Evolutionary conservation across 306 rosid species (phyloP), one percentile per base, ranked within the genome.

Genomic region (Pyrus bretschneideri): DNA sequence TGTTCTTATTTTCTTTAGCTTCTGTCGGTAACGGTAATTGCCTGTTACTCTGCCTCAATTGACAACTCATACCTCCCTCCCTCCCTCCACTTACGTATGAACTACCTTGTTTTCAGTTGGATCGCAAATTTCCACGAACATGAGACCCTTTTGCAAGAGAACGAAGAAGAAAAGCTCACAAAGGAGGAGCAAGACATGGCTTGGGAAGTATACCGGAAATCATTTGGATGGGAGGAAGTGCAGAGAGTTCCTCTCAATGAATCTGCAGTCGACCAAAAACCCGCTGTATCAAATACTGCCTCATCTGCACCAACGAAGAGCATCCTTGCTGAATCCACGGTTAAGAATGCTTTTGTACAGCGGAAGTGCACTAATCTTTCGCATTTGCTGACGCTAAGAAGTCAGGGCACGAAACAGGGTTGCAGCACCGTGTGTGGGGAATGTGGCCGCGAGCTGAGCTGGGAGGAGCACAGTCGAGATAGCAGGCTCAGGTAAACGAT

Each of bases 171-270:
- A 82, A 92, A 82, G 63, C 90, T 95, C 46, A 90, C 98, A 7
- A 95, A 95, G 84, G 98, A 95, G 82, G 98, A 95, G 88, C 96
- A 95, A 83, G 98, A 90, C 83, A 83, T 92, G 97, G 97, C 98
- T 60, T 92, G 95, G 97, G 97, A 92, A 85, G 98, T 89, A 62
- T 95, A 85, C 74, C 82, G 67, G 71, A 95, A 77, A 84, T 84
- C 96, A 9, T 70, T 92, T 74, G 91, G 90, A 79, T 95, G 98
- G 98, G 97, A 92, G 82, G 97, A 92, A 87, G 96, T 90, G 75
- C 95, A 86, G 81, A 85, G 87, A 67, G 92, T 88, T 63, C 88
- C 97, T 45, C 79, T 81, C 11, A 81, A 78, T 19, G 90, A 90
- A 72, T 27, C 85, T 57, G 65, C 82, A n/a, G 67, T 83, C 27